phyloP scores from a whole-genome alignment of 345 rosid species.

The Bretschneidera sinensis region DNA sequence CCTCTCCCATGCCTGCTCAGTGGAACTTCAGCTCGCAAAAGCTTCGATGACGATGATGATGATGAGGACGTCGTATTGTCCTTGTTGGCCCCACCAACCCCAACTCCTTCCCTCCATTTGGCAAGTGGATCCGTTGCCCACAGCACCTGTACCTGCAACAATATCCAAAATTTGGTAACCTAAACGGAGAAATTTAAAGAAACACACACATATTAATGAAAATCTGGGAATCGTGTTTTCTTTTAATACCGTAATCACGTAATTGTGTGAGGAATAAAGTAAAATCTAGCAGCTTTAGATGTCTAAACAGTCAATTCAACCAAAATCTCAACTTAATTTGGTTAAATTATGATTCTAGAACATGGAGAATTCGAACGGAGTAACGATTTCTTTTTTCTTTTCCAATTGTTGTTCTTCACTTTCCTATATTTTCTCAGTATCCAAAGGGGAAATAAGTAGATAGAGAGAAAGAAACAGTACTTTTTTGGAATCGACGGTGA shows the following conservation, averaged over 20 bases:
- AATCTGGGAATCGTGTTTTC: too few species aligned
- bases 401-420: background rate
- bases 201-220: too few species aligned
- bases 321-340: too few species aligned
- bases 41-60: constrained; percentile 53
- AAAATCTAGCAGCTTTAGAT: too few species aligned
- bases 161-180: constrained; percentile 3
- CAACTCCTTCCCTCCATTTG: constrained; percentile 69
- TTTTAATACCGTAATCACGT: too few species aligned
- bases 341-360: background rate
- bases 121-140: constrained; percentile 82
- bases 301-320: too few species aligned
- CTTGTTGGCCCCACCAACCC: constrained; percentile 27
- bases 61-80: constrained; percentile 32
- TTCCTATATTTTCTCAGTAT: background rate
- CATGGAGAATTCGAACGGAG: too few species aligned
- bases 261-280: too few species aligned
- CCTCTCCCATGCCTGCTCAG: constrained; percentile 70
- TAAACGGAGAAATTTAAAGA: too few species aligned
- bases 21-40: constrained; percentile 61
- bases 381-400: background rate
- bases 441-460: background rate
- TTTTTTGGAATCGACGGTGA: constrained; percentile 51
- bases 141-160: constrained; percentile 57
- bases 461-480: constrained; percentile 19